These are phyloP conservation scores for Arctium minus DNA, from an alignment of 129 eudicot species.

Conservation along the genomic window DNA sequence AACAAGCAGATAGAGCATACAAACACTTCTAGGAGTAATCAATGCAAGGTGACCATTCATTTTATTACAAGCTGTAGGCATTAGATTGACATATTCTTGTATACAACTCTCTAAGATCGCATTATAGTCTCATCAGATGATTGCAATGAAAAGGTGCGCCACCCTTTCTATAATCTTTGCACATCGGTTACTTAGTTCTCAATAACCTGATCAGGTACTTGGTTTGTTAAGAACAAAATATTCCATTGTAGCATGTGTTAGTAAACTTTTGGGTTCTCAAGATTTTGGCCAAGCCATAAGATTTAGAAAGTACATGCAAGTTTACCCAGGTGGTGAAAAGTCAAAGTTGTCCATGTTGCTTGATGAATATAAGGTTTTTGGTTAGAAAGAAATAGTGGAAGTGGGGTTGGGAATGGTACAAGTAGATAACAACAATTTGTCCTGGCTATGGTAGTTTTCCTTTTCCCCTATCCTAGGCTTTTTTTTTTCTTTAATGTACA, in stretches of 20 bases:
- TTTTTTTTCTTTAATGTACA: not conserved
- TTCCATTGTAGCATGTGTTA: not conserved
- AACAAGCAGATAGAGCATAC: not conserved
- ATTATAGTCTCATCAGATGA: not conserved
- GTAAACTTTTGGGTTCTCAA: not conserved
- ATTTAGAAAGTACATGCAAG: not conserved
- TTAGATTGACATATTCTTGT: constrained; percentile 16
- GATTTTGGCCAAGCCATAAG: not conserved
- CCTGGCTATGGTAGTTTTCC: not conserved
- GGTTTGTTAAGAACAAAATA: not conserved
- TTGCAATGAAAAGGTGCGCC: not conserved
- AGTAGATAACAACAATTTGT: not conserved
- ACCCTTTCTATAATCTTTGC: not conserved
- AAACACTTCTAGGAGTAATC: not conserved
- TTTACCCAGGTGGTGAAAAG: not conserved
- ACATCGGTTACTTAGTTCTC: not conserved
- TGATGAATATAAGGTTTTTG: not conserved
- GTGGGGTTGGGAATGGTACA: not conserved
- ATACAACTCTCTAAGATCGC: not conserved
- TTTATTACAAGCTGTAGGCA: not conserved
- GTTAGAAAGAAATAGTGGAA: not conserved
- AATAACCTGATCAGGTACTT: not conserved
- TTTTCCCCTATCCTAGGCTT: not conserved
- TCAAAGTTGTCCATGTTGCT: not conserved
- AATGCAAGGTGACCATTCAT: constrained; percentile 2